A percentile compares a stretch with the other conserved stretches of the same genome.
Conservation (phyloP, 345 rosid genomes). For the Brassica incana region DNA sequence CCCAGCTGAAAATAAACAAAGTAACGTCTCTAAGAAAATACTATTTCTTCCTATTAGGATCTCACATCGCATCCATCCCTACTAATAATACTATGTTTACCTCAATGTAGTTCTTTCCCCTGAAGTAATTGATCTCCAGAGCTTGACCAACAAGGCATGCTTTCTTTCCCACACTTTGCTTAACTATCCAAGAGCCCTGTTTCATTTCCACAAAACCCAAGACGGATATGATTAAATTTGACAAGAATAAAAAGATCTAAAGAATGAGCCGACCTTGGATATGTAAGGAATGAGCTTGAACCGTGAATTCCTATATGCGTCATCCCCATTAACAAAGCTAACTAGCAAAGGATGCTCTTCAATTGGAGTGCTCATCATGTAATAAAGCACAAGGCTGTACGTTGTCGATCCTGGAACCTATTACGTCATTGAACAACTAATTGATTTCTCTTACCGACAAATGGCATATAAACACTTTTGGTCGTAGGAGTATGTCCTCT, state of each 20-base stretch:
- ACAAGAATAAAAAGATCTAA: neutral
- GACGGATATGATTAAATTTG: neutral
- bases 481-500: neutral
- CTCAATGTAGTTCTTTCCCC: constrained; percentile 89
- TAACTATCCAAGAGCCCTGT: constrained; percentile 98
- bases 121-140: constrained; percentile 83
- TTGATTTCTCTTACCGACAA: neutral
- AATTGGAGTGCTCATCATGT: constrained; percentile 81
- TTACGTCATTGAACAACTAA: constrained; percentile 17
- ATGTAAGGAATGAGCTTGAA: constrained; percentile 98
- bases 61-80: neutral
- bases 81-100: constrained; percentile 42
- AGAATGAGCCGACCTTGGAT: constrained; percentile 59
- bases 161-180: constrained; percentile 96
- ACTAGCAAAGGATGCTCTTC: constrained; percentile 77
- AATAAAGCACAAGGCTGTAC: constrained; percentile 77
- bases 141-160: constrained; percentile 96
- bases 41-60: neutral
- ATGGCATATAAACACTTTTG: neutral
- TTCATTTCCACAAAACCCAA: constrained; percentile 18
- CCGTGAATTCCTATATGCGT: constrained; percentile 87
- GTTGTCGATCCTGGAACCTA: constrained; percentile 95
- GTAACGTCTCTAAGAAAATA: neutral
- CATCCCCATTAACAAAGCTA: constrained; percentile 79
- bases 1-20: constrained; percentile 64